Evolutionary conservation across 139 green algal genomes (phyloP).

Genomic region (Chlamydomonas eustigma): DNA sequence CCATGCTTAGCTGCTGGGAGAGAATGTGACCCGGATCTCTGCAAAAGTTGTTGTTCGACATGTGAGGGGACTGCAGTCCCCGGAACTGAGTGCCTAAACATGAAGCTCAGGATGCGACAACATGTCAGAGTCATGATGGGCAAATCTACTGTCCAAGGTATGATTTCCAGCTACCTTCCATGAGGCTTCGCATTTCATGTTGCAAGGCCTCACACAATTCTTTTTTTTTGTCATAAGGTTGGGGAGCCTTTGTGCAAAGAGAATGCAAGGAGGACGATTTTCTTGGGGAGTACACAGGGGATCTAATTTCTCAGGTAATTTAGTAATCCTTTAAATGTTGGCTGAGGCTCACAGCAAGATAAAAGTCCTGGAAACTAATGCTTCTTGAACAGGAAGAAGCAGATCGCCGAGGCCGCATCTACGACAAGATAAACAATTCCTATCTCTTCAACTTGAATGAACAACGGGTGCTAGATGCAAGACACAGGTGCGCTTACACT

Average conservation of each 20-base stretch:
- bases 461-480: slow-evolving; percentile 82
- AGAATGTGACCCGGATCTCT: slow-evolving; percentile 91
- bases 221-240: slow-evolving; percentile 43
- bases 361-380: no score
- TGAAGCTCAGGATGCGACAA: slow-evolving; percentile 65
- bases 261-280: slow-evolving; percentile 60
- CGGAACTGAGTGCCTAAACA: slow-evolving; percentile 69
- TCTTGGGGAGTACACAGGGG: slow-evolving; percentile 83
- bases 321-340: neutral
- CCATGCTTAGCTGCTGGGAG: slow-evolving; percentile 73
- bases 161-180: no score
- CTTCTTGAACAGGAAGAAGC: slow-evolving; percentile 83
- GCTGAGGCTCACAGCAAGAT: no score
- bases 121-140: slow-evolving; percentile 58
- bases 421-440: slow-evolving; percentile 68
- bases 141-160: slow-evolving; percentile 23
- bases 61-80: slow-evolving; percentile 5
- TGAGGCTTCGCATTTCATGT: neutral
- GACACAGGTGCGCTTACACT: slow-evolving; percentile 10
- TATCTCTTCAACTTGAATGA: slow-evolving; percentile 93
- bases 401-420: slow-evolving; percentile 80
- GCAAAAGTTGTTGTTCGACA: slow-evolving; percentile 26
- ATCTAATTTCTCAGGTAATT: slow-evolving; percentile 62
- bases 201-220: neutral
- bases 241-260: slow-evolving; percentile 71